These are phyloP conservation scores for Euclidium syriacum DNA, from an alignment of 345 rosid species.

Conservation along the genomic window DNA sequence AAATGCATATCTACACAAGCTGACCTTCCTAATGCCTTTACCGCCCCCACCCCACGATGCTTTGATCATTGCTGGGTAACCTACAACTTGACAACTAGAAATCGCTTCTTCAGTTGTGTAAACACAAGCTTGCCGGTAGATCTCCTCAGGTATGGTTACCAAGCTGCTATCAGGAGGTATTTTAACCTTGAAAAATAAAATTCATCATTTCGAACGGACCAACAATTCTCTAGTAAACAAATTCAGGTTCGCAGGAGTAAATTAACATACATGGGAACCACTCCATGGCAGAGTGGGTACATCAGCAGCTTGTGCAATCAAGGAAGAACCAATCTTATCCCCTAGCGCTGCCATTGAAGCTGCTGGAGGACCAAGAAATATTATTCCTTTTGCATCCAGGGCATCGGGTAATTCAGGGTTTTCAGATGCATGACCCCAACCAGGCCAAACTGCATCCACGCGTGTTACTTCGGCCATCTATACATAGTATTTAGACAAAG, in stretches of 20 bases:
- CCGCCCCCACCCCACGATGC: slow-evolving; percentile 99
- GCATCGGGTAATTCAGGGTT: slow-evolving; percentile 98
- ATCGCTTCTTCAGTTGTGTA: slow-evolving; percentile 96
- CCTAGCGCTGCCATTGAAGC: slow-evolving; percentile 94
- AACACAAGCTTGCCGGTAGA: slow-evolving; percentile 92
- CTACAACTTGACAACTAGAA: slow-evolving; percentile 95
- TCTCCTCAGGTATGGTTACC: slow-evolving; percentile 78
- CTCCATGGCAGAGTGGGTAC: slow-evolving; percentile 99
- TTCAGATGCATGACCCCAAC: slow-evolving; percentile 99
- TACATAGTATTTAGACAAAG: slow-evolving; percentile 16
- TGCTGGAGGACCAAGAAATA: slow-evolving; percentile 95
- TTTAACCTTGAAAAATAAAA: slow-evolving; percentile 60
- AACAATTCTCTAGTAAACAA: neutral
- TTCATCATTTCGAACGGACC: slow-evolving; percentile 10
- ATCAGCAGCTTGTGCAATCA: slow-evolving; percentile 99
- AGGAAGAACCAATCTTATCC: slow-evolving; percentile 97
- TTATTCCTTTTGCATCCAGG: slow-evolving; percentile 66
- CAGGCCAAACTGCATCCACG: slow-evolving; percentile 99
- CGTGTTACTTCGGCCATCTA: slow-evolving; percentile 98
- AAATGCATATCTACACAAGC: slow-evolving; percentile 20
- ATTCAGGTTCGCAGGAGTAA: neutral
- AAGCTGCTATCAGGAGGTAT: slow-evolving; percentile 69
- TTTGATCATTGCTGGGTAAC: slow-evolving; percentile 99
- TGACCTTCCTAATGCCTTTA: slow-evolving; percentile 98
- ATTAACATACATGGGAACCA: slow-evolving; percentile 79